Base-by-base conservation (phyloP, 73 alveolate species). In the Symbiodinium natans region DNA sequence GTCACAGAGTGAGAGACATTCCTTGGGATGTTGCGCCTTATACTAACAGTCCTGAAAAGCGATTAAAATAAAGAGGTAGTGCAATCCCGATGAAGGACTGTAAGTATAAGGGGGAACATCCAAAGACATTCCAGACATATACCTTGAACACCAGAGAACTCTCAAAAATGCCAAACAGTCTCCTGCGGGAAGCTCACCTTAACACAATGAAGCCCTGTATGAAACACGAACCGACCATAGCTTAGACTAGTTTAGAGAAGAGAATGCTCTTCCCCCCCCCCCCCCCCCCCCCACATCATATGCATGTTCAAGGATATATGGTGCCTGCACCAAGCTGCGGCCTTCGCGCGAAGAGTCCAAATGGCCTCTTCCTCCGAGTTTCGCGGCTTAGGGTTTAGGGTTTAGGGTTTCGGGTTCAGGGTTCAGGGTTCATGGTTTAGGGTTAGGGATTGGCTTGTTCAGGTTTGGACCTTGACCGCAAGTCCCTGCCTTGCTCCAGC, bases 291-390 rank as follows among this genome's bases (percentile, higher is more conserved):
- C 17, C 8, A 8, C 63, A 8, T 17, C 63, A 48, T 10, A 48
- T 10, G 8, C 23, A 48, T 48, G 17, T 48, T 17, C 63, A 8
- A 48, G 8, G 8, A 17, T 8, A 10, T 48, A 10, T 48, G 63
- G 17, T 17, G 23, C 8, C 63, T 17, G 5, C 29, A 21, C 54
- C 39, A 42, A 42, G 92, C 43, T n/a, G 41, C 92, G 2, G 94
- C 84, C 41, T 87, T 87, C 33, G 83, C 71, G 84, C 80, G 94
- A 19, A 87, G 75, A 54, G 71, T 56, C 94, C 94, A 87, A 23
- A 87, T 33, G 54, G 94, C 56, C 43, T 87, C 83, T n/a, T 87
- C 94, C 71, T 87, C 94, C 40, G 43, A 48, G 94, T n/a, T 21
- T 39, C 40, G 38, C 38, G 33, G 15, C 52, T 31, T 31, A 8